These are phyloP conservation scores for Claviceps maximensis DNA, from an alignment of 2,329 filamentous ascomycete species.

Conservation along the genomic window DNA sequence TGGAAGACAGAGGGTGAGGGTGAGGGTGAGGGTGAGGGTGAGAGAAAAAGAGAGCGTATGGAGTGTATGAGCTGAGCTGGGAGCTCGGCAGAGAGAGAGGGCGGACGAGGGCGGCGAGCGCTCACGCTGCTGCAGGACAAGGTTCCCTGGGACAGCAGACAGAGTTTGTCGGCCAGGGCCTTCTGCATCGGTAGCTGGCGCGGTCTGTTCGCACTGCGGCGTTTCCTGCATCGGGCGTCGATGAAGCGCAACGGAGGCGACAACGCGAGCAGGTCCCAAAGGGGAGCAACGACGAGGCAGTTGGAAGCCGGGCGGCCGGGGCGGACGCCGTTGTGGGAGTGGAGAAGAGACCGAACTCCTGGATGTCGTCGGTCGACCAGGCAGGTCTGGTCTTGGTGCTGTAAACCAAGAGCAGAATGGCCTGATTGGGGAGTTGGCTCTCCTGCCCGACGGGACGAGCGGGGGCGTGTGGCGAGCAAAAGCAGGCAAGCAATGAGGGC, in stretches of 20 bases:
- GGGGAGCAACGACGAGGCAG: conserved; percentile 1
- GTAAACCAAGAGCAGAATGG: conserved; percentile 9
- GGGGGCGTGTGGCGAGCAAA: conserved; percentile 1
- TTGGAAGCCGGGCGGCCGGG: conserved; percentile 9
- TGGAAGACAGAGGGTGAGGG: neutral
- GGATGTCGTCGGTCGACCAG: conserved; percentile 3
- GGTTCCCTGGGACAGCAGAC: neutral
- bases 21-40: neutral
- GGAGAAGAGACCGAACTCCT: conserved; percentile 8
- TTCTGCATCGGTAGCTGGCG: conserved; percentile 8
- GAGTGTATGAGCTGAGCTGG: neutral
- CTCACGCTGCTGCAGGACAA: neutral
- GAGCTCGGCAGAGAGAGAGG: neutral
- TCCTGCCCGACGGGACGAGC: conserved; percentile 1
- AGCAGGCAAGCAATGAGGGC: too few relatives aligned
- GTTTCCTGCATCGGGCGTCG: conserved; percentile 7
- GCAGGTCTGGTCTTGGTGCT: too few relatives aligned
- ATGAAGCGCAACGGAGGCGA: conserved; percentile 2
- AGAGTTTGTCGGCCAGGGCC: conserved; percentile 3
- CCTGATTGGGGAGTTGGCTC: conserved; percentile 12
- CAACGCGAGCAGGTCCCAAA: conserved; percentile 6
- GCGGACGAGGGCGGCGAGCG: neutral
- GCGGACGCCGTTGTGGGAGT: conserved; percentile 9
- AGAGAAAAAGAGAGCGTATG: too few relatives aligned
- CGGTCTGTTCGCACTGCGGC: conserved; percentile 6